Base-by-base conservation (phyloP, 2,329 filamentous ascomycete genomes). In the Verticillium isaacii region DNA sequence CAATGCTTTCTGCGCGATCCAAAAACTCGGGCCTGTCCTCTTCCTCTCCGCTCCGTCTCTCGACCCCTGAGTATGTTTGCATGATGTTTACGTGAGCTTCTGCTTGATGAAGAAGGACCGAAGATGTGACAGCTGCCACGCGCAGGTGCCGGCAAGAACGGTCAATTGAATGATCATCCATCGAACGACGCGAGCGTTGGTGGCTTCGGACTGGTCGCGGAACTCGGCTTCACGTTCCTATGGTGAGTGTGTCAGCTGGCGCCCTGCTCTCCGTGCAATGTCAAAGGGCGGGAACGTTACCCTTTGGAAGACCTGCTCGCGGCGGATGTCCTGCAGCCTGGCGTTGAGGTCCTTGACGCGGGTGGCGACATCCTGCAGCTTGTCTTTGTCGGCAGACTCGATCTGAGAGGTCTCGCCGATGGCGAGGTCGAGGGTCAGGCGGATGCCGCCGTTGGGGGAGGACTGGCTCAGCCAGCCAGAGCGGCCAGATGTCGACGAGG, bases 71-170 rank as follows among this genome's bases (percentile, higher is more conserved):
- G 8, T 19, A 32, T 29, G 29, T 55, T 29, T 29, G 29, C 12
- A 25, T n/a, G 29, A 8, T 37, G 39, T 69, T 78, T 86, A 99
- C 63, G 95, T 98, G 75, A 99, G 88, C 85, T 99, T 99, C 82
- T 98, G 94, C 85, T 99, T 99, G 83, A 99, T 99, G 82, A 99
- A 99, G 85, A 99, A 99, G 56, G 91, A 90, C 69, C 95, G 86
- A 70, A 99, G 85, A 78, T 99, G 94, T 60, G 93, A 96, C 56
- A 99, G 83, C 78, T 99, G 95, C 95, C 95, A 99, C 64, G 92
- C 91, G 79, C 95, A 99, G 37, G 95, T 97, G 61, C 89, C 83
- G 61, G 89, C 91, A 60, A 99, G 82, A 41, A 98, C 87, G 59
- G 88, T 84, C 64, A 98, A 81, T 78, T 99, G 95, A 68, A 98